Evolutionary conservation across 306 rosid species (phyloP).

Genomic region (Betula pendula): DNA sequence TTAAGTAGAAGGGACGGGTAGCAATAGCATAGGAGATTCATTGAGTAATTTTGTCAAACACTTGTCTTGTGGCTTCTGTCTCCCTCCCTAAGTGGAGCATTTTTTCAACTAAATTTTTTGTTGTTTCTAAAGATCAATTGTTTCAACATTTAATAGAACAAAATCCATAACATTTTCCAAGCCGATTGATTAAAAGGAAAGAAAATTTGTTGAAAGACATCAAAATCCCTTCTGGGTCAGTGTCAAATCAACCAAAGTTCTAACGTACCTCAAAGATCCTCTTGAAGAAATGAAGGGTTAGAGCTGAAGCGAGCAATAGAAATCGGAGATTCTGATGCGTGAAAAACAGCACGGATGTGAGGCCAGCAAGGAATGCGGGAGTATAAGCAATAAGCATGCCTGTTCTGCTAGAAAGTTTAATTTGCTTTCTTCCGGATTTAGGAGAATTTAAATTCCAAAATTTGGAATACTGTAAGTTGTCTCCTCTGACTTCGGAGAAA

Average conservation of each 20-base stretch:
- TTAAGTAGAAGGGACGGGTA: too few species aligned
- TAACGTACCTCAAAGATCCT: conserved; percentile 61
- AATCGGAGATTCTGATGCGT: conserved; percentile 39
- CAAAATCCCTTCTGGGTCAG: background rate
- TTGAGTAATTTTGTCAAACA: too few species aligned
- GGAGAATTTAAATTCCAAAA: conserved; percentile 33
- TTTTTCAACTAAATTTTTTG: too few species aligned
- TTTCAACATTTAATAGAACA: too few species aligned
- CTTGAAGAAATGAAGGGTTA: conserved; percentile 77
- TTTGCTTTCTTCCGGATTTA: background rate
- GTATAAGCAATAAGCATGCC: conserved; percentile 68
- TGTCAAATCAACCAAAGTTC: background rate
- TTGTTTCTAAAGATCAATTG: too few species aligned
- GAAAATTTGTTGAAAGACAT: background rate
- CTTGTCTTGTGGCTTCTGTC: too few species aligned
- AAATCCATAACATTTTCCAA: background rate
- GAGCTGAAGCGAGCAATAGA: conserved; percentile 48
- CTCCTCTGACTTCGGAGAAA: conserved; percentile 51
- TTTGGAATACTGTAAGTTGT: conserved; percentile 66
- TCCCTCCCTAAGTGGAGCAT: too few species aligned
- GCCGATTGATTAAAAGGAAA: background rate
- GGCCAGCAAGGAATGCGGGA: conserved; percentile 63
- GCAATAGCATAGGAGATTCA: too few species aligned
- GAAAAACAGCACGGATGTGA: conserved; percentile 40
- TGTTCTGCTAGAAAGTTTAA: conserved; percentile 40